Evolutionary conservation across 164 flowering plant genomes (phyloP).

Genomic region (Houttuynia cordata): DNA sequence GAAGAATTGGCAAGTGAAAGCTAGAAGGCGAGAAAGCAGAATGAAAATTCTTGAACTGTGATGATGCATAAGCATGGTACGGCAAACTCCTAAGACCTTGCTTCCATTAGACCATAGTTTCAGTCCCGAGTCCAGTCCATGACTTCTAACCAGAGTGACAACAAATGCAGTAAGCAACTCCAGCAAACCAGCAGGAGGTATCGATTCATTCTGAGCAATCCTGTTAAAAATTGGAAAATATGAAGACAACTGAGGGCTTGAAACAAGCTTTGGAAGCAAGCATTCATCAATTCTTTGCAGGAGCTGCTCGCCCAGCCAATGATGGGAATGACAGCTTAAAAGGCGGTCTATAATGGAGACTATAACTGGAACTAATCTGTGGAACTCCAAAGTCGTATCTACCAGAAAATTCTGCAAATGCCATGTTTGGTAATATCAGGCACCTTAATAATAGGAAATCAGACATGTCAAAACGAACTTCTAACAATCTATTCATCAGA

Average conservation of each 20-base stretch:
- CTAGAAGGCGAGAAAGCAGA: slow-evolving; percentile 61
- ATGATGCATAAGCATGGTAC: slow-evolving; percentile 76
- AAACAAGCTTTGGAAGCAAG: slow-evolving; percentile 51
- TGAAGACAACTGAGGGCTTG: slow-evolving; percentile 44
- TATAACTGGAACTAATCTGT: slow-evolving; percentile 58
- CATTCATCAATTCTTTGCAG: slow-evolving; percentile 67
- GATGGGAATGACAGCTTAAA: slow-evolving; percentile 58
- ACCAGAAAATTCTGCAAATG: slow-evolving; percentile 61
- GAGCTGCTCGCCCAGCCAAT: slow-evolving; percentile 69
- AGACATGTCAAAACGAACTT: no score
- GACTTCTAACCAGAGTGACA: slow-evolving; percentile 48
- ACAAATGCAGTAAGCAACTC: slow-evolving; percentile 60
- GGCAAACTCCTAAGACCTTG: slow-evolving; percentile 71
- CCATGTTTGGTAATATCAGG: neutral
- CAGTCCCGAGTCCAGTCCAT: slow-evolving; percentile 60
- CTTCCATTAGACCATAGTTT: slow-evolving; percentile 88
- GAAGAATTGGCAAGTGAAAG: slow-evolving; percentile 67
- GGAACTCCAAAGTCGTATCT: slow-evolving; percentile 40
- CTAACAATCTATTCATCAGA: neutral
- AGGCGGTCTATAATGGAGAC: slow-evolving; percentile 62
- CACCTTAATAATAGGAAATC: neutral
- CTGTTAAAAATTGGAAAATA: slow-evolving; percentile 74
- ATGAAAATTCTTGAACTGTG: slow-evolving; percentile 68
- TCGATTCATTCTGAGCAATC: slow-evolving; percentile 57
- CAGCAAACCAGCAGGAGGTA: slow-evolving; percentile 63